A percentile compares a stretch with the other conserved stretches of the same genome.
Conservation (phyloP, 2,329 filamentous ascomycete species). For the Davidsoniella virescens region DNA sequence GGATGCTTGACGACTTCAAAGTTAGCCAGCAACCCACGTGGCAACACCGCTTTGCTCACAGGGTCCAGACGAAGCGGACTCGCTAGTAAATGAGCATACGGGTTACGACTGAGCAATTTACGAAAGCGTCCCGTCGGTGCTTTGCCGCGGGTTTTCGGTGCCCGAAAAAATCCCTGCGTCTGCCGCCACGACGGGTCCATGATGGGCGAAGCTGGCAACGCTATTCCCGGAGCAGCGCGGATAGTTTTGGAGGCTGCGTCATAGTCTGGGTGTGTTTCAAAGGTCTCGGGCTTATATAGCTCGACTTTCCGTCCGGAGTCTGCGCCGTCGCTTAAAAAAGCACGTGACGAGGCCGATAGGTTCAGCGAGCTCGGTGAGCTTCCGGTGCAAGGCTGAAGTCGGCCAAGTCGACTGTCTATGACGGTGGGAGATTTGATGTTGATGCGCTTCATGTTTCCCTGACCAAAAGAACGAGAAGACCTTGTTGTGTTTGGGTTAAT, state of each 20-base stretch:
- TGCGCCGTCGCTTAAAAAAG: too few relatives aligned
- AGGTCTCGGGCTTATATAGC: constrained; percentile 5
- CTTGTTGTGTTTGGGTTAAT: too few relatives aligned
- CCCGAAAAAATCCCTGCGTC: constrained; percentile 27
- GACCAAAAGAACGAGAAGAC: too few relatives aligned
- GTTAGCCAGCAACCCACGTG: constrained; percentile 45
- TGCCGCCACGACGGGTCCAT: constrained; percentile 35
- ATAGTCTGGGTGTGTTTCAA: constrained; percentile 16
- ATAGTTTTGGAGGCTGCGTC: constrained; percentile 28
- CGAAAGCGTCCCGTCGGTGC: constrained; percentile 31
- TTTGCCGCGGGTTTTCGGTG: constrained; percentile 18
- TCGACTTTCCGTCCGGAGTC: background rate
- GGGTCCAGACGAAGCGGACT: constrained; percentile 41
- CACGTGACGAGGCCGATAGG: too few relatives aligned
- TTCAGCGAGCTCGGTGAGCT: too few relatives aligned
- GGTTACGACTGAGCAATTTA: constrained; percentile 41
- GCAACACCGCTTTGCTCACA: constrained; percentile 32
- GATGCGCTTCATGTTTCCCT: too few relatives aligned
- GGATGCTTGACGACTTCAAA: constrained; percentile 42
- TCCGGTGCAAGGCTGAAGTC: too few relatives aligned
- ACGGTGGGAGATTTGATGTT: too few relatives aligned
- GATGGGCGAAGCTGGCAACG: constrained; percentile 37
- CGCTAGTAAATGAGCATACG: constrained; percentile 48
- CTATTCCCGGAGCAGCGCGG: constrained; percentile 25
- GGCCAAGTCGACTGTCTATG: too few relatives aligned